Percentiles rank a stretch among this genome's conserved stretches.
phyloP scores from a whole-genome alignment of 805 yeast species.

The Candida awuae region DNA sequence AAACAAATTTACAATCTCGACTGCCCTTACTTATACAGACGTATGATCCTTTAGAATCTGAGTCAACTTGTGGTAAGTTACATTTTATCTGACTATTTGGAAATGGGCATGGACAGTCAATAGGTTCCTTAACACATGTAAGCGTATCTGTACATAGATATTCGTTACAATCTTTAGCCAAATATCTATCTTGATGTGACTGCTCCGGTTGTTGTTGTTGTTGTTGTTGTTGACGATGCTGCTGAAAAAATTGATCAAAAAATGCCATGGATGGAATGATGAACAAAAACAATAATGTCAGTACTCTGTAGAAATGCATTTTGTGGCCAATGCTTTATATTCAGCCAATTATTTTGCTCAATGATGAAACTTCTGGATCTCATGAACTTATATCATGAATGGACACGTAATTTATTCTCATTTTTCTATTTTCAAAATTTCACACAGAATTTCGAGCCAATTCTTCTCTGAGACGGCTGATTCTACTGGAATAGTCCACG shows the following conservation, averaged over 20 bases:
- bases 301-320: not conserved
- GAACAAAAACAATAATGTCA: not conserved
- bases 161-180: constrained; percentile 37
- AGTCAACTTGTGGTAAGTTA: constrained; percentile 39
- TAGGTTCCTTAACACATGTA: constrained; percentile 59
- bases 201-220: constrained; percentile 28
- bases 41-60: constrained; percentile 34
- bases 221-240: constrained; percentile 18
- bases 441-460: no score
- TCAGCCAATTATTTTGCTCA: no score
- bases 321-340: no score
- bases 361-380: no score
- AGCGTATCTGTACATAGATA: constrained; percentile 82
- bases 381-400: no score
- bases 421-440: no score
- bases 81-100: constrained; percentile 83
- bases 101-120: constrained; percentile 85
- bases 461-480: constrained; percentile 7
- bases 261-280: constrained; percentile 10
- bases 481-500: constrained; percentile 15
- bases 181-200: constrained; percentile 26
- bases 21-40: constrained; percentile 76
- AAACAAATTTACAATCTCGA: constrained; percentile 84
- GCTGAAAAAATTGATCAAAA: constrained; percentile 20
- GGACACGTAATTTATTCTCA: no score